phyloP scores from a whole-genome alignment of 2,329 filamentous ascomycete species.

The Hymenoscyphus linearis region DNA sequence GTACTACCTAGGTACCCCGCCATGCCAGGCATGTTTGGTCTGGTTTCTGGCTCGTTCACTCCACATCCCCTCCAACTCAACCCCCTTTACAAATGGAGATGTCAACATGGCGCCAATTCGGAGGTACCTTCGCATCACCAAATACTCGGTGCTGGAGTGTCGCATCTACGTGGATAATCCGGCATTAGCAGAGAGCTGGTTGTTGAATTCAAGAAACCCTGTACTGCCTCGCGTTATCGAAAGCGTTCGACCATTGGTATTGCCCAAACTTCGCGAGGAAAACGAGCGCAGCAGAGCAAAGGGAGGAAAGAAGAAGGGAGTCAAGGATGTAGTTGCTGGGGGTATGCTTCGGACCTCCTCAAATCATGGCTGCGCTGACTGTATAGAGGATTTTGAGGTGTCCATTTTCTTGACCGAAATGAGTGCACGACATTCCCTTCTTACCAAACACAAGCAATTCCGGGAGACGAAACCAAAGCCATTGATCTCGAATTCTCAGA shows the following conservation, averaged over 20 bases:
- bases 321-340: constrained; percentile 82
- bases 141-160: constrained; percentile 91
- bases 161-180: constrained; percentile 95
- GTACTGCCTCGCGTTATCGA: constrained; percentile 79
- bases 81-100: neutral
- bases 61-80: neutral
- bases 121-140: constrained; percentile 85
- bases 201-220: constrained; percentile 70
- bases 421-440: constrained; percentile 75
- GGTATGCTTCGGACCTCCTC: constrained; percentile 43
- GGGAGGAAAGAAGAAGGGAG: constrained; percentile 61
- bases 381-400: constrained; percentile 85
- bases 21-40: no score
- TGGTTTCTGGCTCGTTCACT: neutral
- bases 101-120: constrained; percentile 74
- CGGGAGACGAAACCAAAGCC: constrained; percentile 46
- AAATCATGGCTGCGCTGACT: constrained; percentile 14
- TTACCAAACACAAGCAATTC: constrained; percentile 80
- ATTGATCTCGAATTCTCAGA: constrained; percentile 52
- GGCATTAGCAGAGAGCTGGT: constrained; percentile 73
- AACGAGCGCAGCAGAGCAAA: constrained; percentile 54
- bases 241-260: constrained; percentile 75
- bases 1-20: no score
- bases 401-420: constrained; percentile 89
- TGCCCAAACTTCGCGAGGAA: constrained; percentile 89